Conservation (phyloP, 192 early-diverging fungal genomes). For the Coemansia sp. region DNA sequence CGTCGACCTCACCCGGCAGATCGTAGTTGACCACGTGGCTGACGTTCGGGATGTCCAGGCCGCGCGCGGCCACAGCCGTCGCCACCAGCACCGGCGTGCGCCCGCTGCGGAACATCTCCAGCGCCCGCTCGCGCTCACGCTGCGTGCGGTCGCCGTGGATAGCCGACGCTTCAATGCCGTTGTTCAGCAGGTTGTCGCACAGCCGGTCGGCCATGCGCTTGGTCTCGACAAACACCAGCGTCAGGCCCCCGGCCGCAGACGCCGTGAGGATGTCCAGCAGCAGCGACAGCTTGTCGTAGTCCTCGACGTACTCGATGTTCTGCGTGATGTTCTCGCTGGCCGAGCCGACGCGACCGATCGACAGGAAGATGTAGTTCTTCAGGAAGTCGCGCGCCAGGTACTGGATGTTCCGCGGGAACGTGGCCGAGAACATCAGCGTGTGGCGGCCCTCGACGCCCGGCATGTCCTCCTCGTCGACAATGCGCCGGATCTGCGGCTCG, state of each 20-base stretch:
- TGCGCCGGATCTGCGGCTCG: constrained; percentile 84
- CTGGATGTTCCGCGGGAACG: constrained; percentile 91
- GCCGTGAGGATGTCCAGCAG: constrained; percentile 77
- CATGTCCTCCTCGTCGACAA: constrained; percentile 80
- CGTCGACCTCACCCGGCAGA: constrained; percentile 92
- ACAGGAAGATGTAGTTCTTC: constrained; percentile 72
- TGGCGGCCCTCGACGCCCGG: constrained; percentile 65
- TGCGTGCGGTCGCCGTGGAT: constrained; percentile 98
- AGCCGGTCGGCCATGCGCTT: constrained; percentile 91
- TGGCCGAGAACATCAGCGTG: constrained; percentile 98
- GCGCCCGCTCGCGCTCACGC: constrained; percentile 88
- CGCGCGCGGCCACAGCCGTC: constrained; percentile 96
- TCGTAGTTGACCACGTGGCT: constrained; percentile 92
- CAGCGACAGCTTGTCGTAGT: constrained; percentile 87
- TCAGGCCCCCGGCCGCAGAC: constrained; percentile 61
- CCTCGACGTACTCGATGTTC: constrained; percentile 87
- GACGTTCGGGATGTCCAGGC: constrained; percentile 84
- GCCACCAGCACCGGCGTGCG: constrained; percentile 86
- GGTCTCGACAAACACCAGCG: constrained; percentile 96
- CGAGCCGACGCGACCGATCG: constrained; percentile 90
- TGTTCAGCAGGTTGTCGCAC: constrained; percentile 69
- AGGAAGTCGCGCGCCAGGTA: constrained; percentile 90
- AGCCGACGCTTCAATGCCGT: constrained; percentile 84
- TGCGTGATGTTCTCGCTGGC: constrained; percentile 96
- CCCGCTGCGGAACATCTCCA: constrained; percentile 82